phyloP scores from a whole-genome alignment of 352 stramenopile genomes.

The Phytophthora megakarya region DNA sequence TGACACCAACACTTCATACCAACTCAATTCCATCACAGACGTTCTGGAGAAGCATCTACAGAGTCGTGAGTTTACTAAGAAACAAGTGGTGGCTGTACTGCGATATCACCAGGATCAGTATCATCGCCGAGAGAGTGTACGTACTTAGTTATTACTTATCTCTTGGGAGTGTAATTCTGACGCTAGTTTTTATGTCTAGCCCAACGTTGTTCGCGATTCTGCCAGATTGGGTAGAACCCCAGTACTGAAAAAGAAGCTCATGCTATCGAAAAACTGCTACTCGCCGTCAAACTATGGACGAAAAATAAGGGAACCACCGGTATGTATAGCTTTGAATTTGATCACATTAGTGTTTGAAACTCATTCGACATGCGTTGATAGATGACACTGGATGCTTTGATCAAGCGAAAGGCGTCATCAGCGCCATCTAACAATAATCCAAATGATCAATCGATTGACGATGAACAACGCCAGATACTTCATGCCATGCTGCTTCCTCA shows the following conservation, averaged over 20 bases:
- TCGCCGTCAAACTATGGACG: slow-evolving; percentile 40
- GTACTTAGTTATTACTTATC: not conserved
- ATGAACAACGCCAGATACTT: slow-evolving; percentile 26
- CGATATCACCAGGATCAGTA: slow-evolving; percentile 43
- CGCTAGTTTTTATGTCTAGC: not conserved
- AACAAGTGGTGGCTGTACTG: slow-evolving; percentile 50
- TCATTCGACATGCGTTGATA: slow-evolving; percentile 10
- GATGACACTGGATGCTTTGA: slow-evolving; percentile 59
- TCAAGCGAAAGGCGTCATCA: slow-evolving; percentile 36
- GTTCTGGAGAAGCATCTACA: slow-evolving; percentile 55
- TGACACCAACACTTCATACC: slow-evolving; percentile 25
- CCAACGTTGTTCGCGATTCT: slow-evolving; percentile 17
- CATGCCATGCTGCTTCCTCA: slow-evolving; percentile 24
- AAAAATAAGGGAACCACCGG: slow-evolving; percentile 40
- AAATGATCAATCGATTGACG: slow-evolving; percentile 14
- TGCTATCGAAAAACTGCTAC: slow-evolving; percentile 49
- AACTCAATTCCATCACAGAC: slow-evolving; percentile 43
- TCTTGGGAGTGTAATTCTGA: not conserved
- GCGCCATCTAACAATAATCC: slow-evolving; percentile 6
- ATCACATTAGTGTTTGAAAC: not conserved
- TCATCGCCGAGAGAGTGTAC: slow-evolving; percentile 31
- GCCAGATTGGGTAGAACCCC: slow-evolving; percentile 7
- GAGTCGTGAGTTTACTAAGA: slow-evolving; percentile 52
- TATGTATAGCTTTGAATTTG: slow-evolving; percentile 5
- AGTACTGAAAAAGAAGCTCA: slow-evolving; percentile 45